Evolutionary conservation across 345 rosid species (phyloP).

Genomic region (Adansonia digitata): DNA sequence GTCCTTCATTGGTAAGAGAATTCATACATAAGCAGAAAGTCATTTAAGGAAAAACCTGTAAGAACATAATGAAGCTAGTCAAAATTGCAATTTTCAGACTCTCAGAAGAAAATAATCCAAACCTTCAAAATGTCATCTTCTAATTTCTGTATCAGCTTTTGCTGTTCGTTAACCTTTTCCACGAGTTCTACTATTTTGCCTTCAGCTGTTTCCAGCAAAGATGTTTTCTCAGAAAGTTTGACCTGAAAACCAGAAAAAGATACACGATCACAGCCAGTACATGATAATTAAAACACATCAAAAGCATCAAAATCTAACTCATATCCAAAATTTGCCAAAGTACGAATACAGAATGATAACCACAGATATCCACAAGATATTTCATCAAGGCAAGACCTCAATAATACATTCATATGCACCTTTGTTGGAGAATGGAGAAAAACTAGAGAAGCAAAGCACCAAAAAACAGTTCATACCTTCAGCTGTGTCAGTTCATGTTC

Average conservation of each 20-base stretch:
- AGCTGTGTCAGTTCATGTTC: conserved; percentile 91
- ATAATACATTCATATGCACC: not conserved
- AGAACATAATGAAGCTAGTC: conserved; percentile 2
- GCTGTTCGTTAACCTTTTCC: conserved; percentile 71
- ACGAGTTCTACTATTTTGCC: conserved; percentile 67
- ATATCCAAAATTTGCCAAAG: not conserved
- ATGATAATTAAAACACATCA: not conserved
- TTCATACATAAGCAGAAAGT: not conserved
- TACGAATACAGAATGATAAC: not conserved
- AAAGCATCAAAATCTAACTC: conserved; percentile 5
- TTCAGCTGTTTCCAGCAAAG: conserved; percentile 79
- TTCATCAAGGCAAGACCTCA: not conserved
- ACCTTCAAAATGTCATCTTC: conserved; percentile 98
- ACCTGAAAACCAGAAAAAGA: conserved; percentile 41
- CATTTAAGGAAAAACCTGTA: not conserved
- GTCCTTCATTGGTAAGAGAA: not conserved
- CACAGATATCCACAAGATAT: not conserved
- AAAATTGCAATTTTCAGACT: conserved; percentile 1
- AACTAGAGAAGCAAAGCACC: conserved; percentile 6
- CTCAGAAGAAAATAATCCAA: conserved; percentile 24
- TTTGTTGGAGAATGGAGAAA: not conserved
- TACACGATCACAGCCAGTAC: not conserved
- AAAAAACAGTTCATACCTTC: conserved; percentile 43
- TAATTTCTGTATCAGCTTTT: conserved; percentile 83
- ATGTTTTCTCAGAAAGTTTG: conserved; percentile 72